Evolutionary conservation across 108 stramenopile species (phyloP).

Genomic region (Mayamaea pseudoterrestris): DNA sequence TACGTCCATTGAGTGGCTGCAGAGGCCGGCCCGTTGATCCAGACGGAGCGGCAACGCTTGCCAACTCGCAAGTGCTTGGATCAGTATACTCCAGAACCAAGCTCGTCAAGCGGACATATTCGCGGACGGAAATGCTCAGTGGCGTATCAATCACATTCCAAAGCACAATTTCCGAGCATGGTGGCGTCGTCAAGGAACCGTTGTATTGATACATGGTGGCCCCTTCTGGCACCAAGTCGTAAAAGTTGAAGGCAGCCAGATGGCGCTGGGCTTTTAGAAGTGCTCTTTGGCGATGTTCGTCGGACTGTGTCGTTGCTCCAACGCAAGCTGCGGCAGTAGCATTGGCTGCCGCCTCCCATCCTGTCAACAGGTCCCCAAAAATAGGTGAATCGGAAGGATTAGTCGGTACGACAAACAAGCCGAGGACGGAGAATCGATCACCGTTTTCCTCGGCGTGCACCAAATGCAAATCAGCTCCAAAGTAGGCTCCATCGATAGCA

Average conservation of each 20-base stretch:
- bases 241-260: conserved; percentile 1
- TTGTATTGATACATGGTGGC: conserved; percentile 12
- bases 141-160: conserved; percentile 12
- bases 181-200: conserved; percentile 28
- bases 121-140: conserved; percentile 1
- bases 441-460: conserved; percentile 5
- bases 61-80: neutral
- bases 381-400: neutral
- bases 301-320: no score
- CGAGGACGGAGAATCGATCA: neutral
- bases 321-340: neutral
- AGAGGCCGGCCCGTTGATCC: conserved; percentile 1
- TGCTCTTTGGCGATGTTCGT: neutral
- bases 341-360: neutral
- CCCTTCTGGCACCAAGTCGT: neutral
- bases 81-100: conserved; percentile 1
- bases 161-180: conserved; percentile 10
- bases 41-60: neutral
- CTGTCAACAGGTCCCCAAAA: neutral
- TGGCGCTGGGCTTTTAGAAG: neutral
- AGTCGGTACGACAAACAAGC: neutral
- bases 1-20: conserved; percentile 11
- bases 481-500: conserved; percentile 4
- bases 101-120: neutral
- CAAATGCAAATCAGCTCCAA: conserved; percentile 5